Evolutionary conservation across 2,329 filamentous ascomycete species (phyloP), one percentile per base, ranked within the genome.

Genomic region (Colletotrichum magnum): DNA sequence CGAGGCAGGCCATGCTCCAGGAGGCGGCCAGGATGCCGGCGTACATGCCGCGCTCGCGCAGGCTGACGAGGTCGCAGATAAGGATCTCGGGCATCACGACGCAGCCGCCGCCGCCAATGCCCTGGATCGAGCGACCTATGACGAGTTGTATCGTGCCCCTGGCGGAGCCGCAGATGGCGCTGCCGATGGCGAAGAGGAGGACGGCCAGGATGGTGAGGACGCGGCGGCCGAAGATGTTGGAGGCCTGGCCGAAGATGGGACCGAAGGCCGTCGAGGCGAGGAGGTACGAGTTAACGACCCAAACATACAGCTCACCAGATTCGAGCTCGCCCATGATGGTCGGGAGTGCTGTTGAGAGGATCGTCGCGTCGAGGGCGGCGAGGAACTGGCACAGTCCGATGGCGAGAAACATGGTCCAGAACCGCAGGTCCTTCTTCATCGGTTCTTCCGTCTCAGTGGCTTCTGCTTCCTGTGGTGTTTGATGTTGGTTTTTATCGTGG

Each of bases 191-290:
- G 70, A 88, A 88, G 10, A 86, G 72, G 16, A 76, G 75, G 2
- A 86, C 79, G 1, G 82, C 74, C 2, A 73, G 54, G 13, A 85
- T 76, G 47, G 79, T 77, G 9, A 80, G 72, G 57, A 76, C 79
- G 41, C 83, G 78, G 4, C 86, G 77, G 2, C 86, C 85, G 70
- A 83, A 87, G 18, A 87, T 80, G 64, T 86, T 80, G 6, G 81
- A 79, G 0, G 84, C 66, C 72, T 87, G 84, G 1, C 83, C 83
- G 63, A 81, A 84, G 0, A 85, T 69, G 0, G 85, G 85, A 60
- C 84, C 83, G 28, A 85, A 79, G 3, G 81, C 80, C 10, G 61
- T 57, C 61, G 73, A 77, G 7, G 73, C 71, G 10, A 76, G 57
- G 12, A 76, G 43, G 56, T 75, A 77, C 10, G 72, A 58, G 36